These are phyloP conservation scores for Trametes maxima DNA, from an alignment of 768 basidiomycete genomes.

Conservation along the genomic window DNA sequence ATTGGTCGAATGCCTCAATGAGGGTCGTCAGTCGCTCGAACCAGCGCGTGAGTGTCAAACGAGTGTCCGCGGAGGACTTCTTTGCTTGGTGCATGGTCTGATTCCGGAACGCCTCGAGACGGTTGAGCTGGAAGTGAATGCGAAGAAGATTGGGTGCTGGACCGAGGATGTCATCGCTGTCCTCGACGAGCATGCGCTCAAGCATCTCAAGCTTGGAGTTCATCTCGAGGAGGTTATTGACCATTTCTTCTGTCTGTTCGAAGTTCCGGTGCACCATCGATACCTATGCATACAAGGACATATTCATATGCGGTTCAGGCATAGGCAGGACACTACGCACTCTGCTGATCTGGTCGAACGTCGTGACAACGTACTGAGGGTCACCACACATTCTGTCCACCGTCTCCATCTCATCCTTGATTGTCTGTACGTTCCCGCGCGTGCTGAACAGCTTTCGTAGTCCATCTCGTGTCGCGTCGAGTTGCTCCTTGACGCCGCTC, in stretches of 20 bases:
- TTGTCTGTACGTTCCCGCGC: slow-evolving; percentile 71
- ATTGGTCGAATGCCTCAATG: slow-evolving; percentile 82
- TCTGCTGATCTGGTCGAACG: slow-evolving; percentile 94
- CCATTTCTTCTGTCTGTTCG: slow-evolving; percentile 93
- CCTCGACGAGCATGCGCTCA: slow-evolving; percentile 74
- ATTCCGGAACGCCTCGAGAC: slow-evolving; percentile 92
- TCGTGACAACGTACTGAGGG: slow-evolving; percentile 74
- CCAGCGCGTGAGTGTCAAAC: slow-evolving; percentile 69
- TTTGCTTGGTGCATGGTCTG: slow-evolving; percentile 95
- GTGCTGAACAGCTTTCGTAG: slow-evolving; percentile 80
- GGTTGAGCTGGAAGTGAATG: slow-evolving; percentile 90
- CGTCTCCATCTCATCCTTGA: slow-evolving; percentile 85
- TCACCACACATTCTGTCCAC: slow-evolving; percentile 78
- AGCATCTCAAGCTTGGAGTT: slow-evolving; percentile 78
- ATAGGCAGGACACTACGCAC: slow-evolving; percentile 48
- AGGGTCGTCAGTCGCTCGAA: slow-evolving; percentile 86
- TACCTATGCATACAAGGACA: slow-evolving; percentile 54
- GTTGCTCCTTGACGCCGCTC: slow-evolving; percentile 89
- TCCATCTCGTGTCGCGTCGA: slow-evolving; percentile 88
- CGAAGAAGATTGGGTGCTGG: slow-evolving; percentile 87
- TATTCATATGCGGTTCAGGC: neutral
- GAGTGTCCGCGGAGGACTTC: slow-evolving; percentile 66
- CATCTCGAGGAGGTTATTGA: slow-evolving; percentile 93
- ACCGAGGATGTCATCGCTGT: slow-evolving; percentile 78
- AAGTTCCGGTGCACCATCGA: slow-evolving; percentile 96